Conservation (phyloP, 73 alveolate genomes). For the Diophrys appendiculata region DNA sequence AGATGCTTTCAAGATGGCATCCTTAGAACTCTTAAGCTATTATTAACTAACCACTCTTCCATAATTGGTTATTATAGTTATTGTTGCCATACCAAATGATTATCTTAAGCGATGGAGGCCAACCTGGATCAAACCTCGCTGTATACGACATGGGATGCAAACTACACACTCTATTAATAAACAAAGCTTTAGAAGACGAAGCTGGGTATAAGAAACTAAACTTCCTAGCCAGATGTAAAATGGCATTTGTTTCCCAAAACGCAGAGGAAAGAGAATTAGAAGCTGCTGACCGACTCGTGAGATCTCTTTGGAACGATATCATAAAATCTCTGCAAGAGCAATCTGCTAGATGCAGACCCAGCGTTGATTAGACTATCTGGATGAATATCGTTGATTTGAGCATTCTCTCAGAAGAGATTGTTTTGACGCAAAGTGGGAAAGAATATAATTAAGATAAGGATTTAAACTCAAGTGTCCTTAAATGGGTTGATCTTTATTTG, state of each 20-base stretch:
- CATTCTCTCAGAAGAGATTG: constrained; percentile 36
- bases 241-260: constrained; percentile 1
- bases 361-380: constrained; percentile 52
- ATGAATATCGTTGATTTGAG: constrained; percentile 33
- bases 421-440: constrained; percentile 8
- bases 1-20: too few relatives aligned
- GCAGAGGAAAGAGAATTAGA: not conserved
- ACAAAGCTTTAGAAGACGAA: constrained; percentile 40
- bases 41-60: constrained; percentile 50
- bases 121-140: constrained; percentile 47
- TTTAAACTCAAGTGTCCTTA: not conserved
- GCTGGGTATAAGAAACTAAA: constrained; percentile 46
- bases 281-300: constrained; percentile 10
- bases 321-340: constrained; percentile 9
- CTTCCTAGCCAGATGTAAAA: constrained; percentile 57
- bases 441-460: not conserved
- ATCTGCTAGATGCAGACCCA: constrained; percentile 37
- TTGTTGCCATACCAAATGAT: constrained; percentile 56
- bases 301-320: not conserved
- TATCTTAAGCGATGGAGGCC: constrained; percentile 1
- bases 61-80: constrained; percentile 56
- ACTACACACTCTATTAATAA: constrained; percentile 52
- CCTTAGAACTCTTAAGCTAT: constrained; percentile 27
- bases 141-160: constrained; percentile 68
- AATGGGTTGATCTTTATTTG: not conserved